Base-by-base conservation (phyloP, 129 eudicot genomes). In the Artemisia tridentata region DNA sequence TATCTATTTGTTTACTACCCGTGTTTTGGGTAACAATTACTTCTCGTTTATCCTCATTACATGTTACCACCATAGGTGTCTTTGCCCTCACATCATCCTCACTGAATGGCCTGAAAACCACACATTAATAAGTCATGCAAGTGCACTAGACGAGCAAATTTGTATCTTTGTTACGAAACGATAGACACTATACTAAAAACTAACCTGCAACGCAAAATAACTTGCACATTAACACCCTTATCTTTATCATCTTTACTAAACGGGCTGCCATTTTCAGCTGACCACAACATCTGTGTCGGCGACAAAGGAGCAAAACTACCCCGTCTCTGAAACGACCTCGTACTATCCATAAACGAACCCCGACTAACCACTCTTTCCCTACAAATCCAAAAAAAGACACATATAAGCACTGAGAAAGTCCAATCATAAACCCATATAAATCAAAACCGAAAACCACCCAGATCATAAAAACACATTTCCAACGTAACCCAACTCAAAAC, bases 151-250 rank as follows among this genome's bases (percentile, higher is more conserved):
- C 2, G 31, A 31, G 38, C 67, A 62, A 14, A 13, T 60, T 60
- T 38, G 45, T 38, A 38, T 38, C 11, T 38, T 38, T 38, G 45
- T 38, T 8, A 38, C 45, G 11, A 38, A 38, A 38, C 45, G 11
- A 38, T 7, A 38, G 7, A 34, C 8, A 34, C 5, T 34, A 34
- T n/a, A 50, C 67, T 55, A 60, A 13, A 65, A 20, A 56, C 68
- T 41, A 6, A 86, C 91, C 88, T 83, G 79, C 91, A 83, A 45
- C 88, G 86, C 19, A 86, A 67, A 29, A 86, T 61, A 65, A 83
- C 88, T 76, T 83, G 88, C 67, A 86, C 88, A 59, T 83, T 86
- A 9, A 81, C 84, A 29, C 84, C 88, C 79, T 76, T 84, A 48
- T 85, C 87, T 68, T 69, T 86, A 65, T 83, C 84, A 47, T 67